Percentiles rank a stretch among this genome's conserved stretches.
Evolutionary conservation across 257 asterid species (phyloP).

Genomic region (Solanum infundibuliforme): DNA sequence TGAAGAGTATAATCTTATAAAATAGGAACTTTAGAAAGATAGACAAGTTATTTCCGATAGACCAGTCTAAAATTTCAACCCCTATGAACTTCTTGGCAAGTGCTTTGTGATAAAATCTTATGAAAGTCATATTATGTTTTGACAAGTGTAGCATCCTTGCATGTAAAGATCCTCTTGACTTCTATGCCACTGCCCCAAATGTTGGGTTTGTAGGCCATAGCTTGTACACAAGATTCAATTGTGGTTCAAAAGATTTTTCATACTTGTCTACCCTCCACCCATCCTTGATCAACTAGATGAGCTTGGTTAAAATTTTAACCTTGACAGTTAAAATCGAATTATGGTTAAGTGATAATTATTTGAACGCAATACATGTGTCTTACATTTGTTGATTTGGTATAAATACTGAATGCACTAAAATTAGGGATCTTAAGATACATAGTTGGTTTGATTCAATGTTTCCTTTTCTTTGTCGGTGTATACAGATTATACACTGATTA

Average conservation of each 20-base stretch:
- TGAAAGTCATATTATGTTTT: not conserved
- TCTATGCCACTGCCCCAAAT: not conserved
- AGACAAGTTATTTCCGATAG: not conserved
- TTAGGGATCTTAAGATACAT: not conserved
- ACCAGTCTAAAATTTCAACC: not conserved
- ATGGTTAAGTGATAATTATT: not conserved
- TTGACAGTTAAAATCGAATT: too few species aligned
- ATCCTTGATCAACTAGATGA: too few species aligned
- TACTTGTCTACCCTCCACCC: too few species aligned
- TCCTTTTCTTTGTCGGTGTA: too few species aligned
- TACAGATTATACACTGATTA: too few species aligned
- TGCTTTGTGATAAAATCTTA: not conserved
- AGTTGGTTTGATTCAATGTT: too few species aligned
- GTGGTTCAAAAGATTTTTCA: not conserved
- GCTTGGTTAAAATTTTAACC: too few species aligned
- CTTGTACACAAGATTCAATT: not conserved
- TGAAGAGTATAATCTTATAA: not conserved
- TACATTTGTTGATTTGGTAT: too few species aligned
- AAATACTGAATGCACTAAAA: too few species aligned
- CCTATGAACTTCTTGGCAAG: not conserved
- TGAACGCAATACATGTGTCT: not conserved
- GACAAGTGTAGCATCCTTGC: not conserved
- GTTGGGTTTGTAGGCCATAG: not conserved
- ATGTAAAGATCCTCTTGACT: not conserved
- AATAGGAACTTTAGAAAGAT: accelerated